Percentiles rank a stretch among this genome's conserved stretches.
Conservation (phyloP, 768 basidiomycete genomes). For the Mrakia gelida region DNA sequence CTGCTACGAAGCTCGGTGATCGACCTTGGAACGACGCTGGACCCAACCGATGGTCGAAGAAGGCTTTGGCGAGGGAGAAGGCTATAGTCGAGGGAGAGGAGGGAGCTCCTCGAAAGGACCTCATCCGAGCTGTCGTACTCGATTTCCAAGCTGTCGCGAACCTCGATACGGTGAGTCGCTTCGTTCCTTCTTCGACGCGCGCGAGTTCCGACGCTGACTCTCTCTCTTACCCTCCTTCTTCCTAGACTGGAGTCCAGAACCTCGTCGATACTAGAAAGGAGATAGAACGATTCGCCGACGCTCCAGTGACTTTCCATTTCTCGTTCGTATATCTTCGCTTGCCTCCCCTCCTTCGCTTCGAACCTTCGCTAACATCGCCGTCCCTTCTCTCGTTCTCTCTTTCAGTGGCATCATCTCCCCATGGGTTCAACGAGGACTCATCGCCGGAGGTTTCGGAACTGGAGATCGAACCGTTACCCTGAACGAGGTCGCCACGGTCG, state of each 20-base stretch:
- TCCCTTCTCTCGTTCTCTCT: neutral
- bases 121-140: conserved; percentile 77
- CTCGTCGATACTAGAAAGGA: conserved; percentile 81
- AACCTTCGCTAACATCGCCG: conserved; percentile 59
- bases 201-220: neutral
- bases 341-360: conserved; percentile 47
- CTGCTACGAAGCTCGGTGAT: conserved; percentile 60
- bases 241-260: conserved; percentile 72
- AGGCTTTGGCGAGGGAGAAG: conserved; percentile 50
- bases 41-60: conserved; percentile 48
- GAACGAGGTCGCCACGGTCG: conserved; percentile 71
- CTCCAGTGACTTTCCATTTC: conserved; percentile 81
- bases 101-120: conserved; percentile 55
- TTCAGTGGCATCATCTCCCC: conserved; percentile 14
- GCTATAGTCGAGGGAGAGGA: conserved; percentile 1
- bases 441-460: conserved; percentile 85
- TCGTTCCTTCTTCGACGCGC: neutral
- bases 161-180: conserved; percentile 59
- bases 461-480: conserved; percentile 51
- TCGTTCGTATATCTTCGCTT: conserved; percentile 54
- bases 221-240: neutral
- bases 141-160: conserved; percentile 84
- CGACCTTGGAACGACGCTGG: conserved; percentile 95
- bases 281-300: conserved; percentile 82
- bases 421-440: conserved; percentile 33